A percentile compares a stretch with the other conserved stretches of the same genome.
Evolutionary conservation across 208 protist genomes (phyloP).

Genomic region (Trypanosoma mega): DNA sequence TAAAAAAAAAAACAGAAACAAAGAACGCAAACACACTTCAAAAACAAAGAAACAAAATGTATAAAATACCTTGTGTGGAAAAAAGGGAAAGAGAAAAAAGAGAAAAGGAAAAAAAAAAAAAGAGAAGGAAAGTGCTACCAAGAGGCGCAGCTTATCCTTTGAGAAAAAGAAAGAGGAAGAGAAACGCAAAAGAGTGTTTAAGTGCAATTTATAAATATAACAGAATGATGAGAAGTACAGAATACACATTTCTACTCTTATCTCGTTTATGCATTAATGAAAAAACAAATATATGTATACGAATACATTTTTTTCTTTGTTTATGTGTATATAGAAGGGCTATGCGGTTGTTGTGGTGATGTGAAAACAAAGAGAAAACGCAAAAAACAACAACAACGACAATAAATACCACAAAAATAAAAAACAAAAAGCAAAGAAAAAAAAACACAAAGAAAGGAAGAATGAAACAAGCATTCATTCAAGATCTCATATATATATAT

Average conservation of each 20-base stretch:
- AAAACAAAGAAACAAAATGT: too few species aligned
- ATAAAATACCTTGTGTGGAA: too few species aligned
- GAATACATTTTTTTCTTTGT: not conserved
- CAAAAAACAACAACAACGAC: too few species aligned
- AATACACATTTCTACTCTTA: not conserved
- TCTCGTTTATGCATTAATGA: not conserved
- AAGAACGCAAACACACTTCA: not conserved
- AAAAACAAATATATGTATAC: not conserved
- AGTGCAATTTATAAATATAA: not conserved
- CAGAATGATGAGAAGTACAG: too few species aligned
- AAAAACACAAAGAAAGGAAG: not conserved
- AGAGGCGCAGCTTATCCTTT: not conserved
- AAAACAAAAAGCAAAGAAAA: not conserved
- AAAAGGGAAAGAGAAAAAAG: not conserved
- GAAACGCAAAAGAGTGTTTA: not conserved
- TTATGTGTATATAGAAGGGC: too few species aligned
- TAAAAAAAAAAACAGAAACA: not conserved
- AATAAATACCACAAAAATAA: not conserved
- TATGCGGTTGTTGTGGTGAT: too few species aligned
- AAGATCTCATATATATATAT: too few species aligned
- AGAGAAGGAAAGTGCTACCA: not conserved
- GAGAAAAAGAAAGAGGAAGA: not conserved
- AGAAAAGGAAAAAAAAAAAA: slow-evolving; percentile 3
- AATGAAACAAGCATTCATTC: not conserved
- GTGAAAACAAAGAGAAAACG: too few species aligned